A percentile compares a stretch with the other conserved stretches of the same genome.
These are phyloP conservation scores for Macrotyloma uniflorum DNA, from an alignment of 306 rosid genomes.

Conservation along the genomic window DNA sequence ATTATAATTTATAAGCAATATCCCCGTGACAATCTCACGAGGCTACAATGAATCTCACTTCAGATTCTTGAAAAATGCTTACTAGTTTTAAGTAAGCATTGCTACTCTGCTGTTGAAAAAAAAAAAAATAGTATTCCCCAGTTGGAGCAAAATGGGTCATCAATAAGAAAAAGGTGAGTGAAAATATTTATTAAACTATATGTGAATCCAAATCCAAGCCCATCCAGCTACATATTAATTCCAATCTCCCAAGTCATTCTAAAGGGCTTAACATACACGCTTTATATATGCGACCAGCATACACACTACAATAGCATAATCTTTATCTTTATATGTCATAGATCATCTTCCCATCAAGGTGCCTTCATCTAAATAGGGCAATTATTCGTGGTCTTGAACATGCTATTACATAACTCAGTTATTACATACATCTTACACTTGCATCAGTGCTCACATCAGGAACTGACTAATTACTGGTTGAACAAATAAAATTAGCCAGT, in stretches of 20 bases:
- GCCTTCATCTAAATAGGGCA: constrained; percentile 7
- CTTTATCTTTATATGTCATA: neutral
- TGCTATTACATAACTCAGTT: constrained; percentile 18
- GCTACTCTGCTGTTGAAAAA: neutral
- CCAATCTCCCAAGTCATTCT: constrained; percentile 7
- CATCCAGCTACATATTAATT: neutral
- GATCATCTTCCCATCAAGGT: constrained; percentile 9
- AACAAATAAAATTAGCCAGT: neutral
- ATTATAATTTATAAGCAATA: neutral
- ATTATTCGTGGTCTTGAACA: constrained; percentile 35
- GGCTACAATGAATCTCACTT: neutral
- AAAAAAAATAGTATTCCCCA: neutral
- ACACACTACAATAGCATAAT: neutral
- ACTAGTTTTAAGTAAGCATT: neutral
- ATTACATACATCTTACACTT: constrained; percentile 12
- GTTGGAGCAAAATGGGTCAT: neutral
- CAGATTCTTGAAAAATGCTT: neutral
- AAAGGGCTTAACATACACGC: neutral
- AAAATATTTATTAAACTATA: neutral
- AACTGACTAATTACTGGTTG: constrained; percentile 10
- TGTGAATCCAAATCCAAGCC: neutral
- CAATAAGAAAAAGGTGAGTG: neutral
- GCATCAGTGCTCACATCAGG: constrained; percentile 36
- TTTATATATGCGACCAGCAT: constrained; percentile 27
- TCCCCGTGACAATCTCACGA: neutral